Evolutionary conservation across 148 eudicot genomes (phyloP).

Genomic region (Diospyros kaki): DNA sequence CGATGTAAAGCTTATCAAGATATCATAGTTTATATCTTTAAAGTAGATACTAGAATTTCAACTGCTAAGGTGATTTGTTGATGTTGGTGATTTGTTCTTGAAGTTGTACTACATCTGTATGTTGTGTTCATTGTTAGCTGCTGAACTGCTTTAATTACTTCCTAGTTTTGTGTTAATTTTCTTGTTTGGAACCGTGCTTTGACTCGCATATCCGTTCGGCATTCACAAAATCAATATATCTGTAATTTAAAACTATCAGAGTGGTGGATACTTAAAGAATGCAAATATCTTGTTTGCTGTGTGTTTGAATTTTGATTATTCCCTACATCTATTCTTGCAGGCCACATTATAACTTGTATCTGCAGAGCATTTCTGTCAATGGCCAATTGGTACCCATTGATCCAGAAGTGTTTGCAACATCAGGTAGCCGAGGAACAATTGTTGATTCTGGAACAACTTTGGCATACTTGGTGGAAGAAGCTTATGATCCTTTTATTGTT

Average conservation of each 20-base stretch:
- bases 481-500: slow-evolving; percentile 72
- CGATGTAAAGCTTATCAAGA: too few species aligned
- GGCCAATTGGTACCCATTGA: slow-evolving; percentile 76
- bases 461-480: slow-evolving; percentile 85
- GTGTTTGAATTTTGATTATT: slow-evolving; percentile 22
- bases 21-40: too few species aligned
- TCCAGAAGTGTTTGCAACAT: slow-evolving; percentile 66
- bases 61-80: background rate
- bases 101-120: background rate
- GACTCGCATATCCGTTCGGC: background rate
- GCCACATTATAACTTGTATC: slow-evolving; percentile 82
- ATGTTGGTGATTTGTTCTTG: background rate
- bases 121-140: background rate
- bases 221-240: background rate
- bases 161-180: background rate
- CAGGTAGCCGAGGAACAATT: slow-evolving; percentile 72
- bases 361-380: slow-evolving; percentile 76
- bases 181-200: background rate
- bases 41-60: too few species aligned
- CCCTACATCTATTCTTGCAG: slow-evolving; percentile 41
- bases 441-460: slow-evolving; percentile 95
- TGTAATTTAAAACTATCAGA: background rate
- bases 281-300: background rate
- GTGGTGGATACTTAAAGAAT: background rate
- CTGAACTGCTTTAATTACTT: background rate